phyloP scores from a whole-genome alignment of 2,329 filamentous ascomycete genomes.

The Diaporthe citriasiana region DNA sequence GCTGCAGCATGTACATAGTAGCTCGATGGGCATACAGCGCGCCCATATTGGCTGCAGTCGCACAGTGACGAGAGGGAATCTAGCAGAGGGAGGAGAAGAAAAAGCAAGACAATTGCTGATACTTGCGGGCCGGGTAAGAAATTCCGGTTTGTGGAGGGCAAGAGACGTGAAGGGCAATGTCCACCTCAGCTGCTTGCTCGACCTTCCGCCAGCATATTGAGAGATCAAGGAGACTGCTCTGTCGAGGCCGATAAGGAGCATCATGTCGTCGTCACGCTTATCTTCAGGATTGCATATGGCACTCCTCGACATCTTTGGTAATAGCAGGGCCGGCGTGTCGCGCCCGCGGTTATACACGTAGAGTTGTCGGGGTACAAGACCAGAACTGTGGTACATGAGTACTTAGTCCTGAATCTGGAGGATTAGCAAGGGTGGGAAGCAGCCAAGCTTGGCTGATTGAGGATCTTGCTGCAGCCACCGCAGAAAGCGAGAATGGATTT shows the following conservation, averaged over 20 bases:
- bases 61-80: slow-evolving; percentile 36
- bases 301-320: neutral
- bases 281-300: neutral
- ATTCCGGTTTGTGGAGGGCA: slow-evolving; percentile 19
- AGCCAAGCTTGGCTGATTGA: slow-evolving; percentile 16
- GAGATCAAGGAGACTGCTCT: neutral
- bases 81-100: slow-evolving; percentile 22
- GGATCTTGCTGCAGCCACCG: slow-evolving; percentile 28
- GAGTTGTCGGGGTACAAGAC: slow-evolving; percentile 15
- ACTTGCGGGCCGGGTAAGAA: slow-evolving; percentile 7
- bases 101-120: slow-evolving; percentile 38
- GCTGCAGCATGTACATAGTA: slow-evolving; percentile 38
- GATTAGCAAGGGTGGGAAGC: slow-evolving; percentile 24
- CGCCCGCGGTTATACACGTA: slow-evolving; percentile 3
- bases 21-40: slow-evolving; percentile 36
- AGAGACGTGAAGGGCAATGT: neutral
- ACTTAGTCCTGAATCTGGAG: slow-evolving; percentile 10
- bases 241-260: neutral
- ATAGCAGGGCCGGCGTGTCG: slow-evolving; percentile 9
- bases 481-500: slow-evolving; percentile 14
- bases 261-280: slow-evolving; percentile 1
- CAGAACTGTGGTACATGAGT: slow-evolving; percentile 27
- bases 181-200: slow-evolving; percentile 17
- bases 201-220: neutral
- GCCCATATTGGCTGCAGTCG: slow-evolving; percentile 33